These are phyloP conservation scores for Pilatotrama ljubarskyi DNA, from an alignment of 768 basidiomycete genomes.

Conservation along the genomic window DNA sequence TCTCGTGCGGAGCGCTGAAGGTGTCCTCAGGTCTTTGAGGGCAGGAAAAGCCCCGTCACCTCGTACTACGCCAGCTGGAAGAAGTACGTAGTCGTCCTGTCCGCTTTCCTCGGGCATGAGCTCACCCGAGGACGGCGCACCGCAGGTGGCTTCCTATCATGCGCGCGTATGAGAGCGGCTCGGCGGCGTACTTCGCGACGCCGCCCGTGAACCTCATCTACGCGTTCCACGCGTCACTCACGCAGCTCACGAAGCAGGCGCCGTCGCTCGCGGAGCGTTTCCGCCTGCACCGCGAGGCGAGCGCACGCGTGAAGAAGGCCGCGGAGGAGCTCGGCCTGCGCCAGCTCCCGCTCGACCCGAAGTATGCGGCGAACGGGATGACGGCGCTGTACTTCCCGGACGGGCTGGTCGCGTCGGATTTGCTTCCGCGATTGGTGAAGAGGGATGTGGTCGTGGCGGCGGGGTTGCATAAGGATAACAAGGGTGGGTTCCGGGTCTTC, in stretches of 20 bases:
- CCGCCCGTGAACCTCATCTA: constrained; percentile 94
- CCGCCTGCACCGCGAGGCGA: constrained; percentile 67
- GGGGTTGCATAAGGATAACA: constrained; percentile 81
- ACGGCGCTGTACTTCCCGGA: constrained; percentile 87
- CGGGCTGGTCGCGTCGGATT: constrained; percentile 72
- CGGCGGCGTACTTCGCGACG: constrained; percentile 90
- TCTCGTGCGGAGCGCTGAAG: neutral
- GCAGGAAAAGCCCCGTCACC: constrained; percentile 60
- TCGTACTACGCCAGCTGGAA: constrained; percentile 92
- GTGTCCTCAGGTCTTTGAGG: constrained; percentile 52
- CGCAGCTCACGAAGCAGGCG: constrained; percentile 59
- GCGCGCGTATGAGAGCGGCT: constrained; percentile 85
- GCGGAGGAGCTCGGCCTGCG: constrained; percentile 69
- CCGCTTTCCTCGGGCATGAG: neutral
- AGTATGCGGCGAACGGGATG: constrained; percentile 90
- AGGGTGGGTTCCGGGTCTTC: constrained; percentile 47
- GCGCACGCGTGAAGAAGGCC: constrained; percentile 65
- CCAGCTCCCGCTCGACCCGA: constrained; percentile 62
- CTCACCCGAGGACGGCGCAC: neutral
- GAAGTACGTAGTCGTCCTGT: constrained; percentile 46
- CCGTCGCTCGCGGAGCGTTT: constrained; percentile 80
- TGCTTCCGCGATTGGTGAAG: constrained; percentile 72
- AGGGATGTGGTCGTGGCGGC: constrained; percentile 82
- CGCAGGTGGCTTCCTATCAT: constrained; percentile 88
- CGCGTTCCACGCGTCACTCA: constrained; percentile 83